These are phyloP conservation scores for Cercospora canescens DNA, from an alignment of 2,329 filamentous ascomycete species.

Conservation along the genomic window DNA sequence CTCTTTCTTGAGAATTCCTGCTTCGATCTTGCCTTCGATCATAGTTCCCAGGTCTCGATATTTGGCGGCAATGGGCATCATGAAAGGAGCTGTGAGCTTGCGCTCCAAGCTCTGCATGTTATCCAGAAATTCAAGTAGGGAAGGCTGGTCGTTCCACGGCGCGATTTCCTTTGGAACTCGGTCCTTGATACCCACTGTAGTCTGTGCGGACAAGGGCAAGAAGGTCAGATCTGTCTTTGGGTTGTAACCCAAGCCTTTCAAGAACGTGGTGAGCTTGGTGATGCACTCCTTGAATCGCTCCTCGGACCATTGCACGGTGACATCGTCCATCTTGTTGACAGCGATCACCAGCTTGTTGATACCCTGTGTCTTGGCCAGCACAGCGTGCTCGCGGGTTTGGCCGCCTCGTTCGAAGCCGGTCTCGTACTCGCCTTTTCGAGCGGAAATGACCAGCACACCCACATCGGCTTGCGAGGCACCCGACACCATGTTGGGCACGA, in stretches of 20 bases:
- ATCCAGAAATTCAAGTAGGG: slow-evolving; percentile 93
- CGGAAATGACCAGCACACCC: slow-evolving; percentile 92
- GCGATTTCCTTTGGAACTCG: slow-evolving; percentile 74
- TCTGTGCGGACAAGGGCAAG: slow-evolving; percentile 94
- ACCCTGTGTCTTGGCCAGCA: slow-evolving; percentile 96
- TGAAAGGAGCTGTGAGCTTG: slow-evolving; percentile 96
- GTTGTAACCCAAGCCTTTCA: slow-evolving; percentile 93
- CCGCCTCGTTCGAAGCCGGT: slow-evolving; percentile 96
- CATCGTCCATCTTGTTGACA: slow-evolving; percentile 99
- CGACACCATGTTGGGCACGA: slow-evolving; percentile 97
- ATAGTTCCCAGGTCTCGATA: slow-evolving; percentile 97
- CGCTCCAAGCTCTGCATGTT: slow-evolving; percentile 89
- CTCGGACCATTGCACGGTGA: slow-evolving; percentile 93
- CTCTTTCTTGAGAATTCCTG: slow-evolving; percentile 89
- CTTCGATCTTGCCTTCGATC: slow-evolving; percentile 96
- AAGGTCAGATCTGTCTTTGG: slow-evolving; percentile 89
- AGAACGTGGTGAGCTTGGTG: slow-evolving; percentile 80
- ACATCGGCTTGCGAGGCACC: slow-evolving; percentile 76
- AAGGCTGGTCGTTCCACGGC: slow-evolving; percentile 86
- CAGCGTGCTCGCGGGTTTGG: slow-evolving; percentile 95
- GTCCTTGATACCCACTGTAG: slow-evolving; percentile 82
- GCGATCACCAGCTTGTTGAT: slow-evolving; percentile 94
- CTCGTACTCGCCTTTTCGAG: slow-evolving; percentile 97
- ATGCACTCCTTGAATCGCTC: slow-evolving; percentile 92
- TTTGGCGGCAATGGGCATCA: slow-evolving; percentile 97